Base-by-base conservation (phyloP, 78 protist genomes). In the Bodo saltans region DNA sequence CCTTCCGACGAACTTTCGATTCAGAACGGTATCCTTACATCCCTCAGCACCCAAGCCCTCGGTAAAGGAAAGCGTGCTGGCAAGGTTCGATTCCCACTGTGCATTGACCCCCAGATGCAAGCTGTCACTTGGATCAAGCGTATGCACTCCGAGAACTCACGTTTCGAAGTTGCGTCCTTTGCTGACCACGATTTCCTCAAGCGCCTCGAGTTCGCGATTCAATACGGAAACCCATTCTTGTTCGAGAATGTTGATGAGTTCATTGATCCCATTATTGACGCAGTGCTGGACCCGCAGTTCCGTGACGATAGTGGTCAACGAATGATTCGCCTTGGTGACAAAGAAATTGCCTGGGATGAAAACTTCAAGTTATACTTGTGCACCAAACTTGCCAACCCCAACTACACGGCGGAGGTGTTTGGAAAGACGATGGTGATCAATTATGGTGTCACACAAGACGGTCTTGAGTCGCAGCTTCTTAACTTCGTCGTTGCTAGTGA, bases 51-150 rank as follows among this genome's bases (percentile, higher is more conserved):
- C 30, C 70, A 25, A 8, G 37, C 70, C 37, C 3, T 3, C 70
- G 33, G 30, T 30, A 67, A 25, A 68, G 86, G 28, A 89, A 88
- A 68, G 37, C 74, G 29, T 37, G 79, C 8, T 27, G 3, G 41
- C 84, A 90, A 41, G 88, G 75, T 72, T 8, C 95, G 97, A 40
- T 92, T 93, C 94, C 96, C 98, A 35, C 93, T 95, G 30, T 83
- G 93, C 74, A 86, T 95, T 53, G 98, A 95, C 76, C 98, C 98
- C 40, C 98, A 95, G 92, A 37, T 79, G 91, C 97, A 94, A 83
- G 96, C 95, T 17, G 87, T 90, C 35, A 39, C 11, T 4, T 95
- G 95, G 95, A 92, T 95, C 72, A 89, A 88, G 87, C 33, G 68
- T 42, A 71, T 12, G 69, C 94, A 91, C 71, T 84, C 69, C n/a